These are phyloP conservation scores for Lactarius deliciosus DNA, from an alignment of 768 basidiomycete genomes.

Conservation along the genomic window DNA sequence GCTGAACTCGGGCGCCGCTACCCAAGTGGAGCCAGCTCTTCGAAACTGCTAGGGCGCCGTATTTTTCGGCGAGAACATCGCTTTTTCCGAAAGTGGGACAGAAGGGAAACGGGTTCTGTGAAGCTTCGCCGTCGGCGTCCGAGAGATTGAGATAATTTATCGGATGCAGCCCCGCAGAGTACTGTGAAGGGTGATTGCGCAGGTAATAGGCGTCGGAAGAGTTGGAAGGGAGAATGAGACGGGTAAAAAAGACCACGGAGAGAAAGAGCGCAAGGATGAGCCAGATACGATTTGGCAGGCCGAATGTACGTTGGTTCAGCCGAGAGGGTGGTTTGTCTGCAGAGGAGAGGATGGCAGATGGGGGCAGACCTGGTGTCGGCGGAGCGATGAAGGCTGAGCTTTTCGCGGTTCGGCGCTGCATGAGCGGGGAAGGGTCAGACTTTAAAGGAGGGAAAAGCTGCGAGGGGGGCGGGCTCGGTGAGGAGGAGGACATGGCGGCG, in stretches of 20 bases:
- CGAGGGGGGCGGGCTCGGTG: constrained; percentile 18
- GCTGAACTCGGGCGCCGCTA: constrained; percentile 78
- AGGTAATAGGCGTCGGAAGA: constrained; percentile 30
- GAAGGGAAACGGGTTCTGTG: constrained; percentile 81
- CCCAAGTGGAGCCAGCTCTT: constrained; percentile 77
- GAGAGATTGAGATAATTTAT: constrained; percentile 81
- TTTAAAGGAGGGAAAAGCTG: constrained; percentile 17
- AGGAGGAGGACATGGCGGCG: constrained; percentile 8
- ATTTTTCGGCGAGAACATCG: constrained; percentile 75
- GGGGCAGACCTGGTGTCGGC: constrained; percentile 39
- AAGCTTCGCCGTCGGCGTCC: constrained; percentile 38
- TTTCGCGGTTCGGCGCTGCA: constrained; percentile 61
- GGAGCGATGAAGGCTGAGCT: constrained; percentile 58
- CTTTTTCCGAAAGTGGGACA: constrained; percentile 86
- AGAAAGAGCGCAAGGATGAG: constrained; percentile 54
- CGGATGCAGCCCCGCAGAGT: constrained; percentile 50
- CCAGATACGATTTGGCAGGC: constrained; percentile 71
- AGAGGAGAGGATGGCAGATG: constrained; percentile 46
- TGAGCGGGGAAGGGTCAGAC: constrained; percentile 32
- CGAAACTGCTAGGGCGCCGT: constrained; percentile 71
- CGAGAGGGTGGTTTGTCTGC: constrained; percentile 49
- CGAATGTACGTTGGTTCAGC: constrained; percentile 55
- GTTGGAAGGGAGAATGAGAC: constrained; percentile 48
- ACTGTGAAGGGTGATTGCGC: constrained; percentile 33
- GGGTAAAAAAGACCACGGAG: constrained; percentile 55